Evolutionary conservation across 2,329 filamentous ascomycete genomes (phyloP), one percentile per base, ranked within the genome.

Genomic region (Aspergillus tubingensis): DNA sequence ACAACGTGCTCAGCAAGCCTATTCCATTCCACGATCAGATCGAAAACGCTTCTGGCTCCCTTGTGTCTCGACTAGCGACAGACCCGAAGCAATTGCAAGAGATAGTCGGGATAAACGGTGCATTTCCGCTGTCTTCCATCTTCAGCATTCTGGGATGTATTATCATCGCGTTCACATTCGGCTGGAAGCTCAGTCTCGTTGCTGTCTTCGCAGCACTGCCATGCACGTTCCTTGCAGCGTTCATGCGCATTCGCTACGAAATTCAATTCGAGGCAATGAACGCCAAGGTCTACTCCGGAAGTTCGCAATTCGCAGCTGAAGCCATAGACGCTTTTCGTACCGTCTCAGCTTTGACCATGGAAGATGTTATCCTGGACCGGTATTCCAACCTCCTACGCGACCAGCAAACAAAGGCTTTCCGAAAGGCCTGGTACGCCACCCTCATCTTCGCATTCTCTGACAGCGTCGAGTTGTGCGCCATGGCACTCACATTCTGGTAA

Each of bases 111-210:
- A 67, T 78, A 0, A 83, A 81, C 32, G 69, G 79, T 19, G 73
- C 72, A 7, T 73, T 82, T 51, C 80, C 86, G 2, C 81, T 90
- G 64, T 84, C 88, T 19, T 86, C 88, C 8, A 70, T 89, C 21
- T 88, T 91, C 70, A 88, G 85, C 52, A 75, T 93, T 3, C 67
- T 86, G 8, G 90, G 89, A 0, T 86, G 85, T 7, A 75, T 91
- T 13, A 78, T 83, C 47, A 88, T 93, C 54, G 82, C 88, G 1
- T 92, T 91, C 67, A 79, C 83, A 3, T 91, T 89, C 70, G 88
- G 88, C 1, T 93, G 91, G 91, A 93, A 92, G 72, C 80, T 94
- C 8, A 86, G 88, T 0, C 76, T 92, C 0, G 87, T 93, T 0
- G 83, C 85, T 0, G 77, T 87, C 8, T 89, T 86, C 66, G 85